Base-by-base conservation (phyloP, 2,329 filamentous ascomycete genomes). In the Calycina marina region DNA sequence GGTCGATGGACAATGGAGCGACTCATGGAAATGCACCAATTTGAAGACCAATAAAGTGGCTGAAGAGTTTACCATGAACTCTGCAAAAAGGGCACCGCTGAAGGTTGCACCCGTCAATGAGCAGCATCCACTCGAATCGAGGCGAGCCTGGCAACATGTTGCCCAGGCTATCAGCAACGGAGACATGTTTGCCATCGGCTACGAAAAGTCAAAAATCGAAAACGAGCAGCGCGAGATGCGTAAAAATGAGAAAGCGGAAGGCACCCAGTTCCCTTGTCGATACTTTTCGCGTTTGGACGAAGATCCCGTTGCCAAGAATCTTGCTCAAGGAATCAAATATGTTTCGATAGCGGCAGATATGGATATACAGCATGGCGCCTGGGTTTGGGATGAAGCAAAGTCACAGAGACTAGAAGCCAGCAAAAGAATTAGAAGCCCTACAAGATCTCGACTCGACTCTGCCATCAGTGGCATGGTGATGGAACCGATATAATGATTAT, bases 1-100 rank as follows among this genome's bases (percentile, higher is more conserved):
- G n/a, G 67, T 77, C 20, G 76, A 85, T 16, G 90, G 90, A 14
- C 82, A 90, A 55, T 96, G 90, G 90, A 90, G 75, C 36, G 81
- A 83, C 45, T 62, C 63, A 5, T 90, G 93, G 51, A 70, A 68
- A 25, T 75, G 94, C 51, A 81, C 80, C 59, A 67, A 83, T 43
- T 65, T 66, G 49, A 60, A 62, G 38, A 66, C 65, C 43, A 52
- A 54, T 11, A 63, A 58, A 16, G 51, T 68, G 12, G 43, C 82
- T 27, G 68, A 73, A 17, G 60, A 57, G 5, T 79, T 79, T 52
- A 65, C 74, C 40, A 68, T 75, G 15, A 61, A 61, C 30, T 57
- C 59, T 13, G 56, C 62, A 11, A 58, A 63, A 12, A 69, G 72
- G 28, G 79, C 78, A 1, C 68, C 78, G 4, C 69, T 94, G 22